Evolutionary conservation across 306 rosid genomes (phyloP), one percentile per base, ranked within the genome.

Genomic region (Citrullus amarus): DNA sequence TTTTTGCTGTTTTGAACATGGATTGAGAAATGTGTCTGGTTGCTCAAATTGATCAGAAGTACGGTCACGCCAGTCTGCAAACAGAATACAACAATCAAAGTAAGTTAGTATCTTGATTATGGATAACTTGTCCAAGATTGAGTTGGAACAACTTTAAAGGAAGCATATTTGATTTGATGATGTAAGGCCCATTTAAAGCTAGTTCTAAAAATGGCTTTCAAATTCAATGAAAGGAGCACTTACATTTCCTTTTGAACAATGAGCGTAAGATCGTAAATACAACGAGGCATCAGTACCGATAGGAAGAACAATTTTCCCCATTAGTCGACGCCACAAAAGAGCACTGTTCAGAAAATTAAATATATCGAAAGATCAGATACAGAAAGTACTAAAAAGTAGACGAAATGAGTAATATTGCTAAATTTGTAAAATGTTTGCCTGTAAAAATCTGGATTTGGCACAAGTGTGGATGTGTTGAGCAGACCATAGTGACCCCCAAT

Each of bases 401-500:
- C 16, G 25, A 16, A 7, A 8, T 61, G 28, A 43, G 18, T 51
- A 5, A 8, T 73, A 51, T 28, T 15, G 77, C 46, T 28, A 30
- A 50, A 73, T 50, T 25, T 73, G 57, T 44, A 48, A 22, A 4
- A 73, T 72, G 84, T 83, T 25, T 87, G 86, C 99, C 98, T 91
- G 86, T 86, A 95, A 87, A 85, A 95, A 84, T 95, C 99, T 58
- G 99, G 99, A 78, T 93, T 95, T 50, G 99, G 99, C 79, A 86
- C 83, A 82, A 89, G 89, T 72, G 92, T 90, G 71, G 90, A 82
- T 81, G 80, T 86, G 81, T 92, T 88, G 76, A 95, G 93, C 76
- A 95, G 93, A 76, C 98, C 98, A 48, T 95, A 95, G 90, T 92
- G 87, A 53, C 99, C 99, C 32, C 99, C 99, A 78, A 95, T 82